phyloP scores from a whole-genome alignment of 1,284 basidiomycete genomes.

The Hemileccinum hortonii region DNA sequence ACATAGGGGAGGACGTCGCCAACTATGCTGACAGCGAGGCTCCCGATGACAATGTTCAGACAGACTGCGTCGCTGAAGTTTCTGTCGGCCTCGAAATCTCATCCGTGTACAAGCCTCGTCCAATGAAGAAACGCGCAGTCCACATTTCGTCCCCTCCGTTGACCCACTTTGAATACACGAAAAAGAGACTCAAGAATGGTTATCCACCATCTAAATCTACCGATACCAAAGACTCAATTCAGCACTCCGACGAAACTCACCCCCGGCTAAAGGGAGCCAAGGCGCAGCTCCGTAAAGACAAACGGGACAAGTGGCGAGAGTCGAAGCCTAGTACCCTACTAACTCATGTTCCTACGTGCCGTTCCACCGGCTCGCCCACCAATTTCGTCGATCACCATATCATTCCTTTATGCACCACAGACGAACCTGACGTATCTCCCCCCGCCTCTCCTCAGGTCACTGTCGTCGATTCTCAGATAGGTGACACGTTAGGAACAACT shows the following conservation, averaged over 20 bases:
- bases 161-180: constrained; percentile 1
- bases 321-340: constrained; percentile 35
- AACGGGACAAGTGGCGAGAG: constrained; percentile 50
- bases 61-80: constrained; percentile 24
- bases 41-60: constrained; percentile 15
- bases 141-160: constrained; percentile 17
- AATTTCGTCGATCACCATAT: constrained; percentile 18
- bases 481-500: not conserved
- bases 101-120: constrained; percentile 69
- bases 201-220: constrained; percentile 8
- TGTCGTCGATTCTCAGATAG: constrained; percentile 16
- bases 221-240: not conserved
- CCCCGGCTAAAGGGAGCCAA: constrained; percentile 30
- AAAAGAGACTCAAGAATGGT: constrained; percentile 15
- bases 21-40: constrained; percentile 17
- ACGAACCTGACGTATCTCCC: constrained; percentile 17
- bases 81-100: constrained; percentile 63
- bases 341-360: constrained; percentile 18
- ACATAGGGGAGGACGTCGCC: constrained; percentile 41
- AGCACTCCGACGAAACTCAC: not conserved
- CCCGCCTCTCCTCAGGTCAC: constrained; percentile 37
- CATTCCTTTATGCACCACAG: constrained; percentile 11
- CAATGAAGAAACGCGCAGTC: constrained; percentile 46
- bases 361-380: not conserved
- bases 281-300: constrained; percentile 43